Evolutionary conservation across 2,329 filamentous ascomycete genomes (phyloP).

Genomic region (Colletotrichum spaethianum): DNA sequence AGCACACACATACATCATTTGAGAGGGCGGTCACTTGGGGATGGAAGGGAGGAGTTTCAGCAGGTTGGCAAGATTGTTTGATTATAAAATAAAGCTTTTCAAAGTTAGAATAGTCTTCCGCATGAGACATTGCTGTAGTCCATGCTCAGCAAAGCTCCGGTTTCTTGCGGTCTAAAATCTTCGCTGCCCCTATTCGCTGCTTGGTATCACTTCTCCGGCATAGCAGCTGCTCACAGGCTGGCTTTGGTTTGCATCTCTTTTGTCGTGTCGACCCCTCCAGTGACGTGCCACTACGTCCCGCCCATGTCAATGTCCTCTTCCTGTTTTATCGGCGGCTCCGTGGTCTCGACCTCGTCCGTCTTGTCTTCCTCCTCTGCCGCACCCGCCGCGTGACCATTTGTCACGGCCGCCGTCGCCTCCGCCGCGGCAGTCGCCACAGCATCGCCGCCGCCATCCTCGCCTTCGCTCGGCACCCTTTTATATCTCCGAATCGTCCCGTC

Average conservation of each 20-base stretch:
- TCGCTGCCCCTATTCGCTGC: background rate
- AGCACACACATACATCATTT: background rate
- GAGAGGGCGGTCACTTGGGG: background rate
- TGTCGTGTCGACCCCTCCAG: background rate
- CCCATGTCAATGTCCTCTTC: conserved; percentile 41
- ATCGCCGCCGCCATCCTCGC: background rate
- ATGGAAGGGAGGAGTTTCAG: conserved; percentile 1
- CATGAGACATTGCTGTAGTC: background rate
- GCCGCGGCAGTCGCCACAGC: background rate
- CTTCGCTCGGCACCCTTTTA: conserved; percentile 47
- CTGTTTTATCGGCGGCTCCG: conserved; percentile 42
- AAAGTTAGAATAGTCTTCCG: background rate
- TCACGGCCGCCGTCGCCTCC: background rate
- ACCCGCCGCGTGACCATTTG: conserved; percentile 10
- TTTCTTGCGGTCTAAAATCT: background rate
- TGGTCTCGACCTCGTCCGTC: background rate
- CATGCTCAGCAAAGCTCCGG: background rate
- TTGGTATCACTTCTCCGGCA: conserved; percentile 8
- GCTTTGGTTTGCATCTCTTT: background rate
- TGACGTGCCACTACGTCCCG: conserved; percentile 13
- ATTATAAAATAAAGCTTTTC: background rate
- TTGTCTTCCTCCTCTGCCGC: background rate
- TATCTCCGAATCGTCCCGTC: conserved; percentile 68
- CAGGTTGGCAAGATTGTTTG: conserved; percentile 3
- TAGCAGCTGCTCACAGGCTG: no score